Evolutionary conservation across 2,329 filamentous ascomycete species (phyloP).

Genomic region (Rosellinia necatrix): DNA sequence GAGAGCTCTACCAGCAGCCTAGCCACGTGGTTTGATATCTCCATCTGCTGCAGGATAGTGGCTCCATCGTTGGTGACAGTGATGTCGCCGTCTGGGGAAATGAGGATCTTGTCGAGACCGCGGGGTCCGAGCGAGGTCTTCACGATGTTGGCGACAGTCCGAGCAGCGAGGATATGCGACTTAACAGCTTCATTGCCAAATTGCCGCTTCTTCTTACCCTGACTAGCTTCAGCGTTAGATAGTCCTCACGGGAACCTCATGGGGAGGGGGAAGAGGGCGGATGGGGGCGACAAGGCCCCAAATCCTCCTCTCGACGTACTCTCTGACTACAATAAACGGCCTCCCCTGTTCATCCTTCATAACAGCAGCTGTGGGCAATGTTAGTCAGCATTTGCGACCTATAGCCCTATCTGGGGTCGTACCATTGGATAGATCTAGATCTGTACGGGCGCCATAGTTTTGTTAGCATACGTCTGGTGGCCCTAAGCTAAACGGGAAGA

Average conservation of each 20-base stretch:
- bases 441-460: slow-evolving; percentile 51
- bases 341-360: slow-evolving; percentile 97
- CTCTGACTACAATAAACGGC: slow-evolving; percentile 97
- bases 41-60: slow-evolving; percentile 97
- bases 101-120: slow-evolving; percentile 98
- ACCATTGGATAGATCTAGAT: slow-evolving; percentile 86
- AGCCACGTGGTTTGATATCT: slow-evolving; percentile 97
- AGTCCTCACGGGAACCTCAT: neutral
- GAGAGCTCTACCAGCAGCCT: slow-evolving; percentile 96
- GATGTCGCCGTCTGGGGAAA: slow-evolving; percentile 97
- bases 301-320: too few relatives aligned
- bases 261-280: too few relatives aligned
- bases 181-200: slow-evolving; percentile 98
- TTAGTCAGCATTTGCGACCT: slow-evolving; percentile 28
- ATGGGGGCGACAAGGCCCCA: too few relatives aligned
- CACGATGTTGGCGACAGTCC: slow-evolving; percentile 95
- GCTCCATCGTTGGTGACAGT: slow-evolving; percentile 99
- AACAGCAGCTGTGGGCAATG: slow-evolving; percentile 60
- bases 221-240: slow-evolving; percentile 56
- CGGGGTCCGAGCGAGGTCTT: slow-evolving; percentile 95
- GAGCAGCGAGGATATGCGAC: slow-evolving; percentile 94
- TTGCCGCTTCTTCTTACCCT: slow-evolving; percentile 96
- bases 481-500: too few relatives aligned
- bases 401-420: slow-evolving; percentile 46
- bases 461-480: slow-evolving; percentile 31